Base-by-base conservation (phyloP, 1,284 basidiomycete genomes). In the Exobasidium cylindrosporum region DNA sequence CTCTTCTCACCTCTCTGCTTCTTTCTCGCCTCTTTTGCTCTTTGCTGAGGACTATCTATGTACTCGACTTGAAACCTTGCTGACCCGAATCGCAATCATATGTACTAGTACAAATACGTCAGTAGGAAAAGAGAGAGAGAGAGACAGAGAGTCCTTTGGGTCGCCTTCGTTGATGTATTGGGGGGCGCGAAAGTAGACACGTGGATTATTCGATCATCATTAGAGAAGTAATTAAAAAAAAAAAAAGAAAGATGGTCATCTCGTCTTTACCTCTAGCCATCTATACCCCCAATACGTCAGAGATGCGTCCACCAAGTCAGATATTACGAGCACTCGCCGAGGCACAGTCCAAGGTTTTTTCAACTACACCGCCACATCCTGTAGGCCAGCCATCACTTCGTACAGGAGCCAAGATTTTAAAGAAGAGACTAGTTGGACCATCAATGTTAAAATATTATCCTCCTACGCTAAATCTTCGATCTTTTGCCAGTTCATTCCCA, bases 371-470 rank as follows among this genome's bases (percentile, higher is more conserved):
- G 1, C 60, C 60, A 29, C 17, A 21, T 2, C 60, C 57, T 23
- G 17, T 57, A 26, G 17, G 14, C n/a, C 7, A 57, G 11, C 53
- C 53, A 4, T 55, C 55, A 29, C 11, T 68, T 30, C 67, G 76
- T 29, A 74, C 70, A 10, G 76, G 76, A 13, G 69, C 70, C 46
- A 78, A 78, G 49, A 63, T 68, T 14, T 63, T 78, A 26, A 66
- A 68, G 28, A 63, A 72, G 60, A 53, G 68, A 23, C 65, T 78
- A 24, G 68, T 70, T 29, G 76, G 75, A 10, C 72, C 70, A 17
- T 64, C 72, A 3, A 77, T 78, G 76, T 60, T 77, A 35, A 53
- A 54, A 1, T 78, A 78, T 68, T 78, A 78, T 55, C 75, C 75
- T 11, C 68, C 75, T 7, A 68, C 65, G 10, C 50, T 78, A 54